phyloP scores from a whole-genome alignment of 345 rosid species.

The Lumnitzera racemosa region DNA sequence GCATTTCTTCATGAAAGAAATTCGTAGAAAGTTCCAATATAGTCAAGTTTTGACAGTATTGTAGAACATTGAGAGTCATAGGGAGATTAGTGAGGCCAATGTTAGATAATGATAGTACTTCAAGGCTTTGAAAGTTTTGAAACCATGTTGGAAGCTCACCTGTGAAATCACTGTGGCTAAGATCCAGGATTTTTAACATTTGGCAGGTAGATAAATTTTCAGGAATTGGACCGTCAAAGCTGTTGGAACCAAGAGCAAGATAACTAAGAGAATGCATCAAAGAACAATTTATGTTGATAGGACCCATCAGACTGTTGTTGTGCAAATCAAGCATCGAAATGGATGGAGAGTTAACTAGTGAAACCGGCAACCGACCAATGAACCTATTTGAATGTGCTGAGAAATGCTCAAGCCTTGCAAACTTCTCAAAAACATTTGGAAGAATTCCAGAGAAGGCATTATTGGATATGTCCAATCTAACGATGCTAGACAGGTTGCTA shows the following conservation, averaged over 20 bases:
- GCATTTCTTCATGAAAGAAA: slow-evolving; percentile 11
- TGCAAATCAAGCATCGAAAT: slow-evolving; percentile 11
- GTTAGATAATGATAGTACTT: slow-evolving; percentile 14
- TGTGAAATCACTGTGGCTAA: slow-evolving; percentile 6
- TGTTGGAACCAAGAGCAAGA: slow-evolving; percentile 16
- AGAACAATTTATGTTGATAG: slow-evolving; percentile 22
- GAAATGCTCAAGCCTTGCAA: slow-evolving; percentile 19
- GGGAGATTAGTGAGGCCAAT: slow-evolving; percentile 10
- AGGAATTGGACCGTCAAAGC: slow-evolving; percentile 14
- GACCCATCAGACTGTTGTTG: slow-evolving; percentile 19
- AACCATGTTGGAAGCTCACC: slow-evolving; percentile 18
- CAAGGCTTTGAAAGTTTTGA: slow-evolving; percentile 18
- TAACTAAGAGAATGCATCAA: slow-evolving; percentile 15
- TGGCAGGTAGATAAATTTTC: slow-evolving; percentile 15
- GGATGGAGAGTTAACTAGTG: slow-evolving; percentile 25
- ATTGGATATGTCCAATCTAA: slow-evolving; percentile 19
- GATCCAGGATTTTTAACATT: slow-evolving; percentile 7
- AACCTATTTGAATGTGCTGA: slow-evolving; percentile 14
- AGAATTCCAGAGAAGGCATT: slow-evolving; percentile 20
- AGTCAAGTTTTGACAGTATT: slow-evolving; percentile 15
- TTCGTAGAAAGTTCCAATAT: slow-evolving; percentile 3
- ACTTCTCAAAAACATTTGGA: slow-evolving; percentile 23
- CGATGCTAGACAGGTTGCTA: slow-evolving; percentile 19
- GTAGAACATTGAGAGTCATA: slow-evolving; percentile 13
- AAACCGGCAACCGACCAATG: slow-evolving; percentile 20